Base-by-base conservation (phyloP, 106 monocot genomes). In the Amphibolis antarctica region DNA sequence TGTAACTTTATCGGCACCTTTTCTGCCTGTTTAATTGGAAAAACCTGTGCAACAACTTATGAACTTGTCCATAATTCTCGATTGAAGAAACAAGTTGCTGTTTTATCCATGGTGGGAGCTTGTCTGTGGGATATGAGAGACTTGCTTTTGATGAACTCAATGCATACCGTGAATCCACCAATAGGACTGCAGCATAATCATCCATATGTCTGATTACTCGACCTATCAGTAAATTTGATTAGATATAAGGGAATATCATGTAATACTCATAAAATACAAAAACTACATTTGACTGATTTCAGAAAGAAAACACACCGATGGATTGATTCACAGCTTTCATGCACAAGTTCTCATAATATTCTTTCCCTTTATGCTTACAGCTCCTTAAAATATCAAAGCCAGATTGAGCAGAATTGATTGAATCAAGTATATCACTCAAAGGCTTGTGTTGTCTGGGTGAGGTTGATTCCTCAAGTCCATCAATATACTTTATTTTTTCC, bases 321-420 rank as follows among this genome's bases (percentile, higher is more conserved):
- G 86, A 96, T 64, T 90, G 96, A 52, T 96, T 96, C 18, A 96
- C 96, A 51, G 96, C 89, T 62, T 96, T 96, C 96, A 96, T 90
- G 80, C 96, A 96, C 46, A 96, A 76, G 66, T 90, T 96, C 62
- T 96, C 96, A 65, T 96, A 96, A 71, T 96, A 96, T 48, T 96
- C 96, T 75, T 71, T 77, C 47, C 96, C 96, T 59, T 79, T 81
- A 61, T 76, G 78, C 51, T 54, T 84, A 63, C 94, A 89, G 44
- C 79, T 81, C 65, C 81, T 86, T 59, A 94, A 71, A n/a, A 84
- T 64, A 15, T 81, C 84, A 64, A 86, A 84, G 30, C 89, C 94
- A 65, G 83, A 73, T 12, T 77, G 60, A 25, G 49, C 55, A 54
- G 74, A 42, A 54, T 44, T 67, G 55, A 69, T 68, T n/a, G n/a